A percentile compares a stretch with the other conserved stretches of the same genome.
Conservation (phyloP, 1,284 basidiomycete species). For the Pholiota adiposa region DNA sequence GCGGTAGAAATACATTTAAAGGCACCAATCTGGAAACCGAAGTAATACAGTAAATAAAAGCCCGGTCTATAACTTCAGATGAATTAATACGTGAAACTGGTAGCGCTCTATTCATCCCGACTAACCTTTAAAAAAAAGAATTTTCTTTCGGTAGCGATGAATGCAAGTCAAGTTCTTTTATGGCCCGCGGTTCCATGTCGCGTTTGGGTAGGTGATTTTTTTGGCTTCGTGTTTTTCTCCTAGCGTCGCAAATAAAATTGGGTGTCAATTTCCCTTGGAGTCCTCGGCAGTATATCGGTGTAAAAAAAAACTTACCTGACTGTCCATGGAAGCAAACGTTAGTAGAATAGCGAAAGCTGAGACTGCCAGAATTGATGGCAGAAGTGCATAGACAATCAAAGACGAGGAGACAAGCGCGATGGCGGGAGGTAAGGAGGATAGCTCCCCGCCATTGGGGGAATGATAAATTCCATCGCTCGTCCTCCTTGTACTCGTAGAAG, state of each 20-base stretch:
- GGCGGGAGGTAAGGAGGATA: slow-evolving; percentile 13
- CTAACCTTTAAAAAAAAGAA: no score
- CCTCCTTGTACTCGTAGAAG: background rate
- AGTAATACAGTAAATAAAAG: no score
- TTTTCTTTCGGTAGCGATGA: no score
- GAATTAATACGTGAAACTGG: no score
- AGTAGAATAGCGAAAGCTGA: slow-evolving; percentile 21
- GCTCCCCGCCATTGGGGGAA: background rate
- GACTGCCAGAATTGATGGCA: slow-evolving; percentile 22
- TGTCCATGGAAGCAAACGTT: slow-evolving; percentile 17
- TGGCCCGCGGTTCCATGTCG: no score
- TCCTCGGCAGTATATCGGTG: background rate
- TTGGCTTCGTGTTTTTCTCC: background rate
- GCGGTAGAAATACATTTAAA: no score
- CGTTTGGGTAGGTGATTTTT: no score
- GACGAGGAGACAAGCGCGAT: slow-evolving; percentile 24
- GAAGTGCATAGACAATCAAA: slow-evolving; percentile 18
- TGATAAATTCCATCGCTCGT: background rate
- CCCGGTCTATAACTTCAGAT: no score
- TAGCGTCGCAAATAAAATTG: background rate
- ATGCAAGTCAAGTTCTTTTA: no score
- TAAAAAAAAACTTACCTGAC: background rate
- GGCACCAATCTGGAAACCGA: no score
- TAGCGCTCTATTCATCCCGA: no score
- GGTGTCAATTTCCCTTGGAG: background rate